A percentile compares a stretch with the other conserved stretches of the same genome.
Conservation (phyloP, 106 monocot genomes). For the Phalaenopsis equestris region DNA sequence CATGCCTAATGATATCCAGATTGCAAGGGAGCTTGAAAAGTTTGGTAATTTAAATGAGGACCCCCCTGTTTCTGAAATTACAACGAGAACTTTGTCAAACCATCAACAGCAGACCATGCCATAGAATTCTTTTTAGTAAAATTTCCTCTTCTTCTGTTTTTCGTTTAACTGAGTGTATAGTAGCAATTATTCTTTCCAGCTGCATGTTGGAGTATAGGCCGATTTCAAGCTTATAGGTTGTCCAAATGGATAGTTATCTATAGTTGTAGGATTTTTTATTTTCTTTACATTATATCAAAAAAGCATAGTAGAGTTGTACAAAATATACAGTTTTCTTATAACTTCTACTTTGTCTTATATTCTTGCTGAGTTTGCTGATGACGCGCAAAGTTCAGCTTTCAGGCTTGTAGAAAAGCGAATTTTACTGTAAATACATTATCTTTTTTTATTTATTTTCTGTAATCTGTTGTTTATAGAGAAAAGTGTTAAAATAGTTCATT, state of each 20-base stretch:
- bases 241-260: neutral
- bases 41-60: conserved; percentile 10
- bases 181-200: conserved; percentile 20
- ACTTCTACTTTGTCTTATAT: neutral
- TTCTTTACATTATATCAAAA: neutral
- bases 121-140: conserved; percentile 12
- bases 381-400: neutral
- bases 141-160: neutral
- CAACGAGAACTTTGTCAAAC: conserved; percentile 22
- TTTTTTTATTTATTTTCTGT: neutral
- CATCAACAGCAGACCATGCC: neutral
- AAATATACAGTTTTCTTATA: neutral
- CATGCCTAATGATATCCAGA: conserved; percentile 46
- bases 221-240: neutral
- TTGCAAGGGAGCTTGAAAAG: conserved; percentile 59
- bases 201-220: conserved; percentile 7
- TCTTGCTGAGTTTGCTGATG: neutral
- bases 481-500: too few species aligned
- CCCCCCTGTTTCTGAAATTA: conserved; percentile 8
- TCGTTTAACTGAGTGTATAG: conserved; percentile 13
- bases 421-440: neutral
- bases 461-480: neutral
- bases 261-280: conserved; percentile 1
- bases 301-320: conserved; percentile 14
- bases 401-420: neutral